Base-by-base conservation (phyloP, 2,329 filamentous ascomycete species). In the Cucurbitaria berberidis region DNA sequence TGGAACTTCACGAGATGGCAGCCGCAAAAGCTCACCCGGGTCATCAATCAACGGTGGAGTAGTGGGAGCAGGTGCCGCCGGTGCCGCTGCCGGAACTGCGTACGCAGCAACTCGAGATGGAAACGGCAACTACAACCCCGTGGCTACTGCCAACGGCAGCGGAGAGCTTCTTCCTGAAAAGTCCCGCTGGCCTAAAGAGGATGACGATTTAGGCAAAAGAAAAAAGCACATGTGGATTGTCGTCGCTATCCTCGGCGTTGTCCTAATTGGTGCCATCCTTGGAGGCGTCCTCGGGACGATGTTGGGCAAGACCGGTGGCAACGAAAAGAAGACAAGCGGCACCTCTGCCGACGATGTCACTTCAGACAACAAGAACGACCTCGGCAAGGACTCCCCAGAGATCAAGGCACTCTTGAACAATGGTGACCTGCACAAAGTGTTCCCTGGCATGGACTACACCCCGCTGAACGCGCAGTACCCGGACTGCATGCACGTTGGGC, bases 401-500 rank as follows among this genome's bases (percentile, higher is more conserved):
- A 96, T 97, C 77, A 83, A 96, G 78, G 81, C 81, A 3, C 81
- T 98, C 13, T 81, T 97, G 80, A 88, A 89, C 78, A 96, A 96
- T 75, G 72, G 81, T 0, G 78, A 92, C 59, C 82, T 98, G 21
- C 91, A 96, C 82, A 96, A 91, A 74, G 91, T 98, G 2, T 98
- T 98, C 74, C 90, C 92, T 0, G 93, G 92, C 22, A 90, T 98
- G 77, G 93, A 97, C 76, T 98, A 98, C 73, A 98, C 93, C 0
- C 92, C 93, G 0, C 84, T 95, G 74, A 92, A 96, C 70, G 86
- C 91, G 0, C 93, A 97, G 74, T 97, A 93, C 66, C 93, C 93
- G 2, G 87, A 88, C 34, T 98, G 93, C 75, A 60, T 93, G 27
- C 78, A 82, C 48, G 84, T 88, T 63, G 90, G 90, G 0, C 89